A percentile compares a stretch with the other conserved stretches of the same genome.
Conservation (phyloP, 164 flowering plant genomes). For the Amborella trichopoda region DNA sequence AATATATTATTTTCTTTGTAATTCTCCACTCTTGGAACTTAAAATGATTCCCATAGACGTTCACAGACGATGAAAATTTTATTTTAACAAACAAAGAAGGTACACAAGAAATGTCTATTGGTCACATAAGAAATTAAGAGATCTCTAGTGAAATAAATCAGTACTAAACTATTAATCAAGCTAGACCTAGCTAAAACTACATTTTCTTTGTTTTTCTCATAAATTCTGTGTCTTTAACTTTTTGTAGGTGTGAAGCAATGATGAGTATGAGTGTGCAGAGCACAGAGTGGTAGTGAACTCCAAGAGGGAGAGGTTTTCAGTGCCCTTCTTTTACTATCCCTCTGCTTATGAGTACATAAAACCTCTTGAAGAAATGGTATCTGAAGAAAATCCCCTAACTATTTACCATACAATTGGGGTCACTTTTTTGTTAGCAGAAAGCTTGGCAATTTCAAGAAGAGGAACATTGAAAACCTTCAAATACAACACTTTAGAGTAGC, state of each 20-base stretch:
- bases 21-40: too few relatives aligned
- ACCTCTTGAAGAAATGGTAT: conserved; percentile 5
- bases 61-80: too few relatives aligned
- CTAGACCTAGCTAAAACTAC: neutral
- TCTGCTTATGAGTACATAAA: neutral
- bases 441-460: conserved; percentile 6
- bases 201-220: neutral
- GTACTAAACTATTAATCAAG: too few relatives aligned
- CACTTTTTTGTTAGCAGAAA: conserved; percentile 3
- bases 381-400: conserved; percentile 5
- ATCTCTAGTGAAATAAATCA: too few relatives aligned
- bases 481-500: conserved; percentile 7
- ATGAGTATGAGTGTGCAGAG: conserved; percentile 3
- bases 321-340: conserved; percentile 3
- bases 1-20: too few relatives aligned
- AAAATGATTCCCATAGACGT: too few relatives aligned
- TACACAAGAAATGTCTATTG: too few relatives aligned
- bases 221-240: neutral
- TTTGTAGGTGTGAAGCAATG: conserved; percentile 9
- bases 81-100: too few relatives aligned
- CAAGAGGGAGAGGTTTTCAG: conserved; percentile 6
- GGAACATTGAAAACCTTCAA: conserved; percentile 6
- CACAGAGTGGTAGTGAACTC: conserved; percentile 8
- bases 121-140: too few relatives aligned
- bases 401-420: conserved; percentile 1